Evolutionary conservation across 345 rosid species (phyloP).

Genomic region (Hirschfeldia incana): DNA sequence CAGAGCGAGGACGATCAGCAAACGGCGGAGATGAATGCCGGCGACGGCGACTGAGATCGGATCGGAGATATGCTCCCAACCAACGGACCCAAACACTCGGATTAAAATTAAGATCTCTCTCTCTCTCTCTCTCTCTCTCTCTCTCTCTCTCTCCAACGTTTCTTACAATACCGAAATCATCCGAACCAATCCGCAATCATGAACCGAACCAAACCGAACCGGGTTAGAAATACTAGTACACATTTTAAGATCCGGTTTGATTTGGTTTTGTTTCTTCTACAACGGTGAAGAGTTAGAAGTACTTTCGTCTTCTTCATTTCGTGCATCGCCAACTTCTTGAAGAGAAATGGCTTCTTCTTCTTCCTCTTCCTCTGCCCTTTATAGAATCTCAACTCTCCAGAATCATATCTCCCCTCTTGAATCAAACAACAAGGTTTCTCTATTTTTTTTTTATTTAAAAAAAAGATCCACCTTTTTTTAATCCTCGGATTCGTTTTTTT

Average conservation of each 20-base stretch:
- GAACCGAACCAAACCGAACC: slow-evolving; percentile 6
- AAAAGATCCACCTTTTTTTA: not conserved
- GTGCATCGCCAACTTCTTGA: not conserved
- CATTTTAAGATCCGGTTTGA: not conserved
- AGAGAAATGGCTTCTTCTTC: slow-evolving; percentile 47
- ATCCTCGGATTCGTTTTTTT: not conserved
- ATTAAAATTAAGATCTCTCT: slow-evolving; percentile 6
- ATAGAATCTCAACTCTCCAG: slow-evolving; percentile 53
- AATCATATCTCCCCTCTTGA: slow-evolving; percentile 53
- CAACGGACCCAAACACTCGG: slow-evolving; percentile 10
- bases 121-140: not conserved
- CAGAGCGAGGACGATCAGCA: not conserved
- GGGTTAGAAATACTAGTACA: not conserved
- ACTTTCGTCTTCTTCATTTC: not conserved
- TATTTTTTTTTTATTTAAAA: too few relatives aligned
- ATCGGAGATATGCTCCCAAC: slow-evolving; percentile 12
- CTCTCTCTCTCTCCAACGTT: slow-evolving; percentile 3
- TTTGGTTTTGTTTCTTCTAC: not conserved
- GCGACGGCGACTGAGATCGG: slow-evolving; percentile 22
- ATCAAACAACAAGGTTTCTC: slow-evolving; percentile 42
- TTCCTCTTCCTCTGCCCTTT: slow-evolving; percentile 37
- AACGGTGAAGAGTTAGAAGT: not conserved
- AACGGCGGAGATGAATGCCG: slow-evolving; percentile 29
- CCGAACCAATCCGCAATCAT: not conserved
- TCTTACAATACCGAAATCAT: slow-evolving; percentile 15